phyloP scores from a whole-genome alignment of 495 filamentous ascomycete species.

The Cercophora newfieldiana region DNA sequence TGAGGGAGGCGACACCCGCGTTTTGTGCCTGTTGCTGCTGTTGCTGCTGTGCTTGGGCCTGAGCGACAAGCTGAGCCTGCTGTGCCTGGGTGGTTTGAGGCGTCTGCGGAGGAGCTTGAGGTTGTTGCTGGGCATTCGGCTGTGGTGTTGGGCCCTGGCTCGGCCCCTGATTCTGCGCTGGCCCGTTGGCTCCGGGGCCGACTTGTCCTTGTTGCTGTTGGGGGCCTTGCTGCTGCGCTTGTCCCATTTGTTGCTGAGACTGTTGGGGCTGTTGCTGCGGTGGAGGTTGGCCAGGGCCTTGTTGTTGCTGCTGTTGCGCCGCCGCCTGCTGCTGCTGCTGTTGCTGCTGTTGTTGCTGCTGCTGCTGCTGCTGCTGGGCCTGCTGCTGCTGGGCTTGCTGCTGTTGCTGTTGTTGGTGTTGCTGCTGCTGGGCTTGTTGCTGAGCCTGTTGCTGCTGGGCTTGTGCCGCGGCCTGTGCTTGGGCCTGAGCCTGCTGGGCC shows the following conservation, averaged over 20 bases:
- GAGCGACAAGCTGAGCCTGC: slow-evolving; percentile 43
- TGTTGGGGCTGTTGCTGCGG: slow-evolving; percentile 31
- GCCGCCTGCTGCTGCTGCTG: slow-evolving; percentile 50
- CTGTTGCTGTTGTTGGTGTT: slow-evolving; percentile 43
- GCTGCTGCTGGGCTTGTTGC: slow-evolving; percentile 46
- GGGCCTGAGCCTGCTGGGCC: slow-evolving; percentile 30
- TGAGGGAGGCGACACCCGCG: slow-evolving; percentile 31
- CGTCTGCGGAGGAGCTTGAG: slow-evolving; percentile 46
- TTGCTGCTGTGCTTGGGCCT: slow-evolving; percentile 44
- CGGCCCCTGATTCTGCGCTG: slow-evolving; percentile 33
- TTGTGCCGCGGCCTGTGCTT: slow-evolving; percentile 48
- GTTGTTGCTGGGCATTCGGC: slow-evolving; percentile 41
- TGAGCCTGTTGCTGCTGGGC: slow-evolving; percentile 43
- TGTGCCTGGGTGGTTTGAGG: slow-evolving; percentile 54
- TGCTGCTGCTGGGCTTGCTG: slow-evolving; percentile 48
- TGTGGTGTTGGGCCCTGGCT: slow-evolving; percentile 36
- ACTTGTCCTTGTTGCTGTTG: slow-evolving; percentile 39
- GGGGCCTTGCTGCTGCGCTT: slow-evolving; percentile 38
- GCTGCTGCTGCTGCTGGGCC: slow-evolving; percentile 48
- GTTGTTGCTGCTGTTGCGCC: slow-evolving; percentile 36
- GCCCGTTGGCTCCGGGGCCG: slow-evolving; percentile 29
- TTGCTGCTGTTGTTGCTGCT: slow-evolving; percentile 51
- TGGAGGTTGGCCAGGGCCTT: slow-evolving; percentile 2
- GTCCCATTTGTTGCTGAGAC: slow-evolving; percentile 30
- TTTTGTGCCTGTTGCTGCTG: slow-evolving; percentile 42